Percentiles rank a stretch among this genome's conserved stretches.
phyloP scores from a whole-genome alignment of 345 rosid species.

The Ceriops decandra region DNA sequence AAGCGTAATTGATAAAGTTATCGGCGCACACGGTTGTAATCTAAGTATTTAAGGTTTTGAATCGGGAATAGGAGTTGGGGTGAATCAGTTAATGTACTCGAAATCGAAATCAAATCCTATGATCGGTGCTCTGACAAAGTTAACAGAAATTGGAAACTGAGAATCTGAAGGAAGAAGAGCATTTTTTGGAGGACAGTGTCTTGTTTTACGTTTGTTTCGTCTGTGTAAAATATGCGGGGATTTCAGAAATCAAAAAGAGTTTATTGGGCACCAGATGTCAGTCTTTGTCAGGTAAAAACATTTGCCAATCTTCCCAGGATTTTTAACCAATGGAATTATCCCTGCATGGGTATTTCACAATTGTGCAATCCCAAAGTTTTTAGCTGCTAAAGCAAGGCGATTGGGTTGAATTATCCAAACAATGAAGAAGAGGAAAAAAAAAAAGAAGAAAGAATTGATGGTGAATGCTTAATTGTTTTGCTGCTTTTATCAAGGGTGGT shows the following conservation, averaged over 20 bases:
- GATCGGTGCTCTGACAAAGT: conserved; percentile 10
- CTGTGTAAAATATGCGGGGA: conserved; percentile 66
- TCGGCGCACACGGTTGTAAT: neutral
- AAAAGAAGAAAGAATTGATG: no score
- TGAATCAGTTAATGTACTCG: no score
- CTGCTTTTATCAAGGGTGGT: neutral
- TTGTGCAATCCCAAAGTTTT: neutral
- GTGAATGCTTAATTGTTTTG: neutral
- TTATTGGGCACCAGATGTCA: conserved; percentile 88
- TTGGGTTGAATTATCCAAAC: no score
- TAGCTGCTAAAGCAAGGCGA: no score
- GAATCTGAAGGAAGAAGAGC: conserved; percentile 30
- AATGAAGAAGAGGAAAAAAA: no score
- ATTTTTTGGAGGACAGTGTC: neutral
- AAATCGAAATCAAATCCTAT: neutral
- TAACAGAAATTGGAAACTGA: conserved; percentile 15
- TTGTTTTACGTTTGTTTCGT: neutral
- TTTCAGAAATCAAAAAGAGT: conserved; percentile 78
- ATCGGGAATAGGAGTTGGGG: neutral
- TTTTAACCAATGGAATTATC: neutral
- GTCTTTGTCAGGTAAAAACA: conserved; percentile 91
- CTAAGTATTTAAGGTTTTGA: conserved; percentile 19
- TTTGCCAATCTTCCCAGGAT: conserved; percentile 7
- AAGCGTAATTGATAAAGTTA: neutral
- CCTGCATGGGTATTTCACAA: neutral